Base-by-base conservation (phyloP, 176 grass and related monocot genomes). In the Pontederia paniculata region DNA sequence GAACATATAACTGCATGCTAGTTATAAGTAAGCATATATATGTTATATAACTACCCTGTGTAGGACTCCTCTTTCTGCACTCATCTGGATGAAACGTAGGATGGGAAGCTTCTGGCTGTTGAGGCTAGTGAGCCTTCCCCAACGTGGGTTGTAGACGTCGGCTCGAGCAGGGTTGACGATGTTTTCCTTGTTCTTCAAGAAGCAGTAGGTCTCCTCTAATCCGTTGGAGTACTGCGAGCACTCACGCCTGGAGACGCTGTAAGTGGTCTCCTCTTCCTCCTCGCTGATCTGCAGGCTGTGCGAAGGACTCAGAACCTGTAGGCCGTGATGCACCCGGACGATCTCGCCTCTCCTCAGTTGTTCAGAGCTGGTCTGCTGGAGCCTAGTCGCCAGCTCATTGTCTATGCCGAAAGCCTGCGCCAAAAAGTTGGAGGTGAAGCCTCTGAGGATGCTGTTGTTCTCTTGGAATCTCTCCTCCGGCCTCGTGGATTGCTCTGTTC, bases 61-160 rank as follows among this genome's bases (percentile, higher is more conserved):
- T n/a, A n/a, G n/a, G n/a, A n/a, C 63, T 45, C 77, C 77, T 23
- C 77, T 66, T 21, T 50, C 68, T 20, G 65, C 77, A 62, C 77
- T 74, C 77, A 80, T 80, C 41, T 80, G 57, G 60, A 80, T 64
- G 50, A 69, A 68, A 13, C 59, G 69, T 57, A 80, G 77, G 28
- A 80, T 55, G 17, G 77, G 77, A 23, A 80, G 70, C 65, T 80
- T 80, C 43, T 74, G n/a, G n/a, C n/a, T n/a, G n/a, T n/a, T n/a
- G n/a, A n/a, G n/a, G n/a, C n/a, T n/a, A n/a, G n/a, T n/a, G n/a
- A n/a, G n/a, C n/a, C n/a, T n/a, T n/a, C n/a, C n/a, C n/a, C n/a
- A n/a, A n/a, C n/a, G n/a, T n/a, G 71, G 77, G 15, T 59, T 74
- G 65, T 80, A 80, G 17, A 69, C 9, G 54, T 80, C 77, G 0